Evolutionary conservation across 805 yeast genomes (phyloP), one percentile per base, ranked within the genome.

Genomic region (Wickerhamiella azyma): DNA sequence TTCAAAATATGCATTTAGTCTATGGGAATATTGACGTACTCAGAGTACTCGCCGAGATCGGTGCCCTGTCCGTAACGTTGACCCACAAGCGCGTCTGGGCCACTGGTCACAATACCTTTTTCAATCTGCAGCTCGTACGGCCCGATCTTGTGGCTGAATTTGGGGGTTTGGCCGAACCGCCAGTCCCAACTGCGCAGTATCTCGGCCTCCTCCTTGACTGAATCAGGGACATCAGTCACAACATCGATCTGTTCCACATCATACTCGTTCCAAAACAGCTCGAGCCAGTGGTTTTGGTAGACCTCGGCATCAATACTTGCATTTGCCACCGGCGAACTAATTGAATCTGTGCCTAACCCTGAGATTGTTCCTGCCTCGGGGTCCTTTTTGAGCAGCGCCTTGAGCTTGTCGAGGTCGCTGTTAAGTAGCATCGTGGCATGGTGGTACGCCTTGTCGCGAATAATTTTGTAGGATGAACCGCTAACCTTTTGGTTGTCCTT

Each of bases 391-490:
- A 92, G 66, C 11, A 85, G 59, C n/a, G 74, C 67, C 1, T 77
- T 67, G 48, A 92, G 66, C 0, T 69, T 62, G n/a, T 68, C 68
- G 21, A 92, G 63, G 33, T 77, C 68, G 37, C 94, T 77, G 46
- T 74, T 65, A 19, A 92, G 66, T 7, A 92, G 67, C 95, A 92
- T 84, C 0, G 99, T 92, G 0, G 96, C 98, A 65, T 92, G 99
- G 59, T 92, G 98, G 53, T 88, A 80, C 6, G 94, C 77, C 54
- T 77, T 76, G 0, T 92, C 88, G 41, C 73, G 71, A 5, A 94
- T 79, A 28, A 92, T 69, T 59, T 88, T 88, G 62, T 75, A 92
- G 0, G 98, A 96, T 7, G 94, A 83, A 0, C 99, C 99, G 54
- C 94, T 81, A 4, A 92, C 76, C 58, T 92, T 92, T 2, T 62